Conservation (phyloP, 306 rosid species). For the Castanea crenata region DNA sequence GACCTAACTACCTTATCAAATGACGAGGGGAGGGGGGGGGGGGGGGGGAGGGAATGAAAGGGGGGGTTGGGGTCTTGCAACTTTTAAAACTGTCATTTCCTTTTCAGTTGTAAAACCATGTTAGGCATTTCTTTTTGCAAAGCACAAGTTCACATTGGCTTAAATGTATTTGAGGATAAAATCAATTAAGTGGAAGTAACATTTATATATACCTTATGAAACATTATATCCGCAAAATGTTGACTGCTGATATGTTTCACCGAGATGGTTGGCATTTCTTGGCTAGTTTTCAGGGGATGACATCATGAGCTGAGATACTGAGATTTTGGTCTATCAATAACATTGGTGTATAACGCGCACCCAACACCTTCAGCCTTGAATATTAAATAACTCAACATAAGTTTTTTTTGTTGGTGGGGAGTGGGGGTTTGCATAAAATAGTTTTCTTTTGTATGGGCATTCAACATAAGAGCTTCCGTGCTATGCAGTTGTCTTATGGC, state of each 20-base stretch:
- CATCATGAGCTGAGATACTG: background rate
- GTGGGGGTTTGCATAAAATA: background rate
- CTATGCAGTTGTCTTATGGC: slow-evolving; percentile 79
- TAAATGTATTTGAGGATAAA: background rate
- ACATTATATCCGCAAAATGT: background rate
- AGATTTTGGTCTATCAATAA: background rate
- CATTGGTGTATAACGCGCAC: background rate
- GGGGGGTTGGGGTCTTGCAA: background rate
- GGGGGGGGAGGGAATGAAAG: background rate
- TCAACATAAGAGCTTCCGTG: slow-evolving; percentile 21
- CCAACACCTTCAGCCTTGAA: background rate
- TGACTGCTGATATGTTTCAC: background rate
- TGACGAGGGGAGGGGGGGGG: background rate
- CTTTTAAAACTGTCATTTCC: background rate
- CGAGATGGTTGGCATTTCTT: background rate
- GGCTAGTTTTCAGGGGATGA: background rate
- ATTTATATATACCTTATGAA: background rate
- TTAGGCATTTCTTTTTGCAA: background rate
- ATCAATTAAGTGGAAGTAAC: background rate
- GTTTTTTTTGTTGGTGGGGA: background rate
- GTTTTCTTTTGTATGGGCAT: background rate
- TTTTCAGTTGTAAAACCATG: background rate
- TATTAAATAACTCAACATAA: background rate
- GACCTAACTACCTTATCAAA: background rate
- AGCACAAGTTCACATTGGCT: background rate